Percentiles rank a stretch among this genome's conserved stretches.
phyloP scores from a whole-genome alignment of 192 early-diverging fungal species.

The Coemansia sp. region DNA sequence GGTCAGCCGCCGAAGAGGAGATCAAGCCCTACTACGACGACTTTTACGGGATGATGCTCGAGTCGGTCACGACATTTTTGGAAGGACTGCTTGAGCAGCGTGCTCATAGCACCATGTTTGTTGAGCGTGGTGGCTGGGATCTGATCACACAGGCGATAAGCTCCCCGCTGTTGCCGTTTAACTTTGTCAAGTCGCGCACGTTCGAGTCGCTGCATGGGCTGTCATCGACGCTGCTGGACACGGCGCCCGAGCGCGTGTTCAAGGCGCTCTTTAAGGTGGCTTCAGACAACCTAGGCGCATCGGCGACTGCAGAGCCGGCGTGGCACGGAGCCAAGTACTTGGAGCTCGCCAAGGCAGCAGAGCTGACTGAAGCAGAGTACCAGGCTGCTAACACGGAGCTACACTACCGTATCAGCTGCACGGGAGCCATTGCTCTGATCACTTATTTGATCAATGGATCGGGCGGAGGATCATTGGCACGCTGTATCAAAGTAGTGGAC shows the following conservation, averaged over 20 bases:
- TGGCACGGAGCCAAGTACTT: constrained; percentile 15
- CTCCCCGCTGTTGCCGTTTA: constrained; percentile 50
- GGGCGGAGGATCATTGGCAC: constrained; percentile 37
- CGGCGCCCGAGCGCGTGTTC: constrained; percentile 42
- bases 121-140: constrained; percentile 50
- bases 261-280: constrained; percentile 34
- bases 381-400: constrained; percentile 14
- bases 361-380: constrained; percentile 26
- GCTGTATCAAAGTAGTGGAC: constrained; percentile 29
- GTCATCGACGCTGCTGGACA: constrained; percentile 45
- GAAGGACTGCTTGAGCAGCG: constrained; percentile 53
- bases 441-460: constrained; percentile 38
- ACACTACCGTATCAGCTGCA: constrained; percentile 34
- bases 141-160: constrained; percentile 38
- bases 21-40: constrained; percentile 56
- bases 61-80: constrained; percentile 52
- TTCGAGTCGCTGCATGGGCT: constrained; percentile 48
- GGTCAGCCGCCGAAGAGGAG: constrained; percentile 38
- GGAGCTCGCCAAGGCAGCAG: constrained; percentile 29
- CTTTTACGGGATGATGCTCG: constrained; percentile 56
- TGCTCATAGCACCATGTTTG: constrained; percentile 39
- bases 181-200: constrained; percentile 51
- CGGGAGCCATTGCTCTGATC: constrained; percentile 32
- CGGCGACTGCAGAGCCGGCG: not conserved
- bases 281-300: constrained; percentile 17